phyloP scores from a whole-genome alignment of 139 green algal species.

The Picochlorum sp. region DNA sequence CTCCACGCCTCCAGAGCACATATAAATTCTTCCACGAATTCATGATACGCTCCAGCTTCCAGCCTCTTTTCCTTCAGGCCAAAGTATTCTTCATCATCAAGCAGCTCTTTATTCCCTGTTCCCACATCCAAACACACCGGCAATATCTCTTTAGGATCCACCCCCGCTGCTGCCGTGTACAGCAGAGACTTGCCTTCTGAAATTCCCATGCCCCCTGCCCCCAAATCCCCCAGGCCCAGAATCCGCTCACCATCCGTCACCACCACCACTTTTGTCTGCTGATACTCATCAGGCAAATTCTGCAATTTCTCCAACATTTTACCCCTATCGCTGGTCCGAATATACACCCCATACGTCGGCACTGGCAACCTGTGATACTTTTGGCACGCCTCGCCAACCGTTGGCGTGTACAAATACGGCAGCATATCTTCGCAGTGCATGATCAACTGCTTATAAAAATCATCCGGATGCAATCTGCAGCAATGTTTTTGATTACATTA shows the following conservation, averaged over 20 bases:
- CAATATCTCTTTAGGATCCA: conserved; percentile 43
- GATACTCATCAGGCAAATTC: conserved; percentile 13
- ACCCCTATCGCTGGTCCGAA: conserved; percentile 5
- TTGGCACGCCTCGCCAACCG: conserved; percentile 86
- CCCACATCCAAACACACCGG: conserved; percentile 81
- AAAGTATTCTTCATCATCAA: conserved; percentile 58
- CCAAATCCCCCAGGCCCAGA: conserved; percentile 52
- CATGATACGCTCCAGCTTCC: conserved; percentile 30
- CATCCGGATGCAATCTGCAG: too few species aligned
- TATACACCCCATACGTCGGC: conserved; percentile 27
- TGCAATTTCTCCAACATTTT: conserved; percentile 28
- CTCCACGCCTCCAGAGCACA: conserved; percentile 35
- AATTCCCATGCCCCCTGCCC: conserved; percentile 36
- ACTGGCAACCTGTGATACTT: conserved; percentile 41
- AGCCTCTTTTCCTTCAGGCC: conserved; percentile 35
- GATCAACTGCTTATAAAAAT: conserved; percentile 60
- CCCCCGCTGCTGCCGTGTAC: conserved; percentile 37
- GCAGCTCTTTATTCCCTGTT: conserved; percentile 71
- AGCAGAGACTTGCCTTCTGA: conserved; percentile 27
- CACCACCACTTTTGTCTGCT: conserved; percentile 39
- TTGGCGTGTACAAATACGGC: conserved; percentile 86
- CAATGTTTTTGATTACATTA: too few species aligned
- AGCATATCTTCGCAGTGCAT: conserved; percentile 58
- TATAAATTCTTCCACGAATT: conserved; percentile 53
- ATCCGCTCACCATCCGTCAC: conserved; percentile 58